phyloP scores from a whole-genome alignment of 208 protist species.

The Borovskyia barvae region DNA sequence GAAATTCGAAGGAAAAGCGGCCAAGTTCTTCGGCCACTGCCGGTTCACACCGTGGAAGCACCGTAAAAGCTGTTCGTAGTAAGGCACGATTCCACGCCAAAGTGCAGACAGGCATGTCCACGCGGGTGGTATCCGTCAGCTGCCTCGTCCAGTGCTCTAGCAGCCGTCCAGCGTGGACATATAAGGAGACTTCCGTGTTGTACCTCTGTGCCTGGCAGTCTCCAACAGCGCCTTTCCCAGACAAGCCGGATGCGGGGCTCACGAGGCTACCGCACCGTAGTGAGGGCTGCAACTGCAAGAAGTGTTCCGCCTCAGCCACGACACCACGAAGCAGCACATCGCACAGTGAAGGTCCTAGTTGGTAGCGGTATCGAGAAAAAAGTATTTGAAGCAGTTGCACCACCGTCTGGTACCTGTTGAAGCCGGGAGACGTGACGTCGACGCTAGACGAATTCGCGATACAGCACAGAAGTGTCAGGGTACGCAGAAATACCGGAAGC shows the following conservation, averaged over 20 bases:
- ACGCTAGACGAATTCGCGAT: too few species aligned
- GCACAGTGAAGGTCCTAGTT: constrained; percentile 12
- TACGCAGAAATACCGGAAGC: neutral
- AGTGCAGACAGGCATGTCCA: constrained; percentile 26
- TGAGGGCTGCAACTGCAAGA: neutral
- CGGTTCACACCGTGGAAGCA: constrained; percentile 42
- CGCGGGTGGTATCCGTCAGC: constrained; percentile 17
- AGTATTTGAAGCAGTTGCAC: constrained; percentile 30
- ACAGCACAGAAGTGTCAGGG: too few species aligned
- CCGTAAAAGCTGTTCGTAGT: constrained; percentile 20
- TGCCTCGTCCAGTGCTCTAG: constrained; percentile 25
- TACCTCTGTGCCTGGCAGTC: neutral
- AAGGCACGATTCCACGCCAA: constrained; percentile 24
- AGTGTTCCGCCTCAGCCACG: neutral
- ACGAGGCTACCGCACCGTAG: neutral
- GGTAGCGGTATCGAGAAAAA: constrained; percentile 16
- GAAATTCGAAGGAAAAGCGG: constrained; percentile 62
- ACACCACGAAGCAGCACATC: constrained; percentile 6
- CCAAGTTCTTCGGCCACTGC: constrained; percentile 52
- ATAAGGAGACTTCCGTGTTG: constrained; percentile 21
- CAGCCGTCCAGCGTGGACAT: constrained; percentile 23
- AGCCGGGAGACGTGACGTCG: neutral
- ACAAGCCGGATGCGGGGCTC: neutral
- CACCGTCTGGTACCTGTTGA: constrained; percentile 8
- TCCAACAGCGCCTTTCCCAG: neutral